Evolutionary conservation across 495 filamentous ascomycete genomes (phyloP).

Genomic region (Podospora bellae-mahoneyi): DNA sequence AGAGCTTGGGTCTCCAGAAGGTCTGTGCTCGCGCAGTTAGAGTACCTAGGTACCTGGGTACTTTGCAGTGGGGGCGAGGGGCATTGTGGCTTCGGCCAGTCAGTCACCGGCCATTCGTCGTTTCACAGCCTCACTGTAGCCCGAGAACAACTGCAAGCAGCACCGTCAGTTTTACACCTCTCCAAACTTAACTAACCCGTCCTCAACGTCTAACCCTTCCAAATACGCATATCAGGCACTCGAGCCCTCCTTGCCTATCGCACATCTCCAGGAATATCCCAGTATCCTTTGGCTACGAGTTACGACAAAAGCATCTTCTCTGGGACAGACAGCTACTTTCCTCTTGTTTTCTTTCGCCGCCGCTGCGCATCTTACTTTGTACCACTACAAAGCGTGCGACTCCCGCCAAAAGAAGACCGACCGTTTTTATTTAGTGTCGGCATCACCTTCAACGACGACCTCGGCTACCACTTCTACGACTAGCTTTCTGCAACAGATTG

Average conservation of each 20-base stretch:
- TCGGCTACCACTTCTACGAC: slow-evolving; percentile 3
- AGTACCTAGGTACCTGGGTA: neutral
- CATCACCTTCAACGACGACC: slow-evolving; percentile 11
- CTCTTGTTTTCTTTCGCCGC: neutral
- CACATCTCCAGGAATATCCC: neutral
- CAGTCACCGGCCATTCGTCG: slow-evolving; percentile 13
- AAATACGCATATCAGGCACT: neutral
- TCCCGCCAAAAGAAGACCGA: slow-evolving; percentile 25
- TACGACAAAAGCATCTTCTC: neutral
- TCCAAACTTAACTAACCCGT: neutral
- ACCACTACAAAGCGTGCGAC: neutral
- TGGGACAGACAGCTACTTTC: neutral
- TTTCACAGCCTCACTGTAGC: neutral
- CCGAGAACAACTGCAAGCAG: neutral
- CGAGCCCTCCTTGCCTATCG: neutral
- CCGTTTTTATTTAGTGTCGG: slow-evolving; percentile 39
- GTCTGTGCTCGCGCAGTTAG: neutral
- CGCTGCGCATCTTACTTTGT: neutral
- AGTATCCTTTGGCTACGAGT: neutral
- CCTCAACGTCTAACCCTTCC: neutral
- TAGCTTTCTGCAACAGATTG: neutral
- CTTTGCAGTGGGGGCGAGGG: neutral
- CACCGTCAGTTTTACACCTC: neutral
- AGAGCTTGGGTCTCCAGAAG: neutral
- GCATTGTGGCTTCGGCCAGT: slow-evolving; percentile 8